These are phyloP conservation scores for Amauroascus niger DNA, from an alignment of 2,329 filamentous ascomycete genomes.

Conservation along the genomic window DNA sequence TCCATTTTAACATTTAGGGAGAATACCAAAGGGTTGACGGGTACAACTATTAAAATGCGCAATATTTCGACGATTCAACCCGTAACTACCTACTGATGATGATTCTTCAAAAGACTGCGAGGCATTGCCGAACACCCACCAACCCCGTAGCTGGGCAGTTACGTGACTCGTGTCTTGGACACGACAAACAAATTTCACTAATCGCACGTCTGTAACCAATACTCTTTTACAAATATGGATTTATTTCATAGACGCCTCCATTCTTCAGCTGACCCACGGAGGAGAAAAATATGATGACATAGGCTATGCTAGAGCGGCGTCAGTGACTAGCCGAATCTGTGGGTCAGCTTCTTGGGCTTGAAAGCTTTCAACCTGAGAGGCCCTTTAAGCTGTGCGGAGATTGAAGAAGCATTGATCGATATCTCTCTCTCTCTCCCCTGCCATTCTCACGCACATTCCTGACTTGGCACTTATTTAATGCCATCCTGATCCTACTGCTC, in stretches of 20 bases:
- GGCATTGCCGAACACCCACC: no score
- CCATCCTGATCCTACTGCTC: not conserved
- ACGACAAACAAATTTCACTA: not conserved
- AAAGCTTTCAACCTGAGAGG: not conserved
- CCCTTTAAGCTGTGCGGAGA: not conserved
- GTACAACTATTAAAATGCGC: no score
- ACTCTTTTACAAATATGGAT: not conserved
- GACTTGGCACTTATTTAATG: not conserved
- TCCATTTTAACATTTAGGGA: no score
- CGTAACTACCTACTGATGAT: no score
- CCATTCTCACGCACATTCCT: not conserved
- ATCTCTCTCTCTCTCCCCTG: not conserved
- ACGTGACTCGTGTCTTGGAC: not conserved
- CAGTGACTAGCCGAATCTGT: not conserved
- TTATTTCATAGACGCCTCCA: no score
- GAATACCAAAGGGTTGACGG: no score
- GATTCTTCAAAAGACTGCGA: no score
- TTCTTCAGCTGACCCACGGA: no score
- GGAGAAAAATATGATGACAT: not conserved
- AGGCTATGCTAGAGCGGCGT: not conserved
- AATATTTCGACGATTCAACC: no score
- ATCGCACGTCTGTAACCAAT: not conserved
- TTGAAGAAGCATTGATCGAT: not conserved
- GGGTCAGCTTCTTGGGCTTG: not conserved
- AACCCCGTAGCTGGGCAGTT: no score